Conservation (phyloP, 805 yeast genomes). For the Candida lessepsii region DNA sequence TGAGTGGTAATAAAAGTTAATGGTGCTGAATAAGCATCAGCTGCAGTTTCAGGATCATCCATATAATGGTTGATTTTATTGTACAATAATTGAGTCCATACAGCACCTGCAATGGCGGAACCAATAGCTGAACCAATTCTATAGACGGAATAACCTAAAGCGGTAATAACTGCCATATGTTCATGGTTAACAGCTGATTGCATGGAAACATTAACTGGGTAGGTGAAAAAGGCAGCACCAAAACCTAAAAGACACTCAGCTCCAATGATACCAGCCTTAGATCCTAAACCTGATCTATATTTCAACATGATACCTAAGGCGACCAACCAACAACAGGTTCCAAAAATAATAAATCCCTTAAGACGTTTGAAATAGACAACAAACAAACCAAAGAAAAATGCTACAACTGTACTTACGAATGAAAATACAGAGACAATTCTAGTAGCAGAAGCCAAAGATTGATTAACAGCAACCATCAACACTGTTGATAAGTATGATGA, state of each 20-base stretch:
- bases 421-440: constrained; percentile 61
- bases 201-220: constrained; percentile 58
- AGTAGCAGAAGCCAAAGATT: constrained; percentile 60
- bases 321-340: constrained; percentile 55
- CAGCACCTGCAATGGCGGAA: constrained; percentile 63
- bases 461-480: constrained; percentile 60
- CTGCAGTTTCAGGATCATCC: constrained; percentile 25
- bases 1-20: constrained; percentile 41
- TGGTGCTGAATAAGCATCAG: constrained; percentile 17
- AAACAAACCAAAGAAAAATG: constrained; percentile 56
- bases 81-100: constrained; percentile 69
- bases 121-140: constrained; percentile 66
- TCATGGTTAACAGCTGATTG: constrained; percentile 59
- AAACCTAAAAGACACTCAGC: constrained; percentile 62
- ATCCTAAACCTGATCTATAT: constrained; percentile 49
- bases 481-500: constrained; percentile 67
- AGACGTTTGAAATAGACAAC: constrained; percentile 49
- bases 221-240: constrained; percentile 71
- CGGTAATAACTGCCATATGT: constrained; percentile 59
- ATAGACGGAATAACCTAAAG: constrained; percentile 56
- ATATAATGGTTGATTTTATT: constrained; percentile 34
- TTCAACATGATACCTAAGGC: constrained; percentile 59
- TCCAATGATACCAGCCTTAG: constrained; percentile 57
- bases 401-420: constrained; percentile 60
- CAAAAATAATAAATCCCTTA: constrained; percentile 59